Evolutionary conservation across 2,329 filamentous ascomycete species (phyloP).

Genomic region (Ceratocystiopsis sp.): DNA sequence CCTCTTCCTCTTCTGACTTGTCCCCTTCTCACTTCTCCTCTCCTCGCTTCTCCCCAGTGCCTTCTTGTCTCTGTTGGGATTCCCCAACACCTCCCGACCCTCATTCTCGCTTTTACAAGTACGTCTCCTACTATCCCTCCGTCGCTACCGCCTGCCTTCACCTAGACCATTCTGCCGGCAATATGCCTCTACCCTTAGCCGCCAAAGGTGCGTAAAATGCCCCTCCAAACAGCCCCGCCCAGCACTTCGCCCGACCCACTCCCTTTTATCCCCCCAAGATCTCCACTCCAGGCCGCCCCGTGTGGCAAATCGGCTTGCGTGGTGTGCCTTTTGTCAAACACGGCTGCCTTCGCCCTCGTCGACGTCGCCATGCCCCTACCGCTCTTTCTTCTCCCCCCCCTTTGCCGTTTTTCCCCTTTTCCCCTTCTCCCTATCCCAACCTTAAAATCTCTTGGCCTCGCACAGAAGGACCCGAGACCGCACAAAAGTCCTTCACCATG

Average conservation of each 20-base stretch:
- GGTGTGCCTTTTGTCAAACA: too few species aligned
- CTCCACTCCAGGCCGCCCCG: conserved; percentile 21
- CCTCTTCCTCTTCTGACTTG: neutral
- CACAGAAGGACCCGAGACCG: too few species aligned
- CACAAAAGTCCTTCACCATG: too few species aligned
- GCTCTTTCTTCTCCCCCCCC: too few species aligned
- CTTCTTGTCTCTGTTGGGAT: neutral
- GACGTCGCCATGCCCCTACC: too few species aligned
- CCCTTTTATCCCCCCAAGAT: conserved; percentile 17
- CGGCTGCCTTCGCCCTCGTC: too few species aligned
- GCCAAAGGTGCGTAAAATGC: conserved; percentile 20
- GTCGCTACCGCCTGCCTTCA: neutral
- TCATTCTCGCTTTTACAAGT: neutral
- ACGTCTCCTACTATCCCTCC: neutral
- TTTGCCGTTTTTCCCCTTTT: too few species aligned
- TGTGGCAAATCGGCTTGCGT: too few species aligned
- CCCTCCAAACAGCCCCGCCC: neutral
- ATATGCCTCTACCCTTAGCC: conserved; percentile 20
- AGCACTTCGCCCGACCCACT: neutral
- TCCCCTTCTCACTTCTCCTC: neutral
- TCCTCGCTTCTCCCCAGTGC: neutral
- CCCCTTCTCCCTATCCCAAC: too few species aligned
- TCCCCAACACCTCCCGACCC: neutral
- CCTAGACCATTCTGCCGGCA: conserved; percentile 7
- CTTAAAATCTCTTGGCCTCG: too few species aligned